Evolutionary conservation across 2,329 filamentous ascomycete genomes (phyloP), one percentile per base, ranked within the genome.

Genomic region (Huntiella bhutanensis): DNA sequence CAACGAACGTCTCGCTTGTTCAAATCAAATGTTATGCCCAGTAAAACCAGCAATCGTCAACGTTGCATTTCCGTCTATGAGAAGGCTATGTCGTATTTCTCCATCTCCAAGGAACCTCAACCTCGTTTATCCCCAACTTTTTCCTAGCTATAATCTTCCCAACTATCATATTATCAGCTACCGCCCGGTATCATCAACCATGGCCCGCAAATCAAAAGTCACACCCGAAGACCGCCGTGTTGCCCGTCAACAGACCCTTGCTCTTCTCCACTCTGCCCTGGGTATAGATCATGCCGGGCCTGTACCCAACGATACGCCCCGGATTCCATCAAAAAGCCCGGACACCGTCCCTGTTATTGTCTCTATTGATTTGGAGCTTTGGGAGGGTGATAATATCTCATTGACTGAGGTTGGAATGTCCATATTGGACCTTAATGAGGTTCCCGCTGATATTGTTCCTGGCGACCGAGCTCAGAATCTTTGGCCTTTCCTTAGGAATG

Each of bases 361-460:
- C 49, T 76, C 73, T 51, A 67, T 96, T 39, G 91, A 98, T 54
- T 65, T 91, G 32, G 91, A 98, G 60, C 77, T 80, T 1, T 83
- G 78, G 49, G 91, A 98, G 59, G 62, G 63, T 16, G 66, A 73
- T 39, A 71, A 75, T 10, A 64, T 68, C 33, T 65, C 73, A 10
- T 70, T 96, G 49, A 93, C 87, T 0, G 91, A 98, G 59, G 69
- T 98, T 35, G 91, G 91, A 1, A 67, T 98, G 36, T 79, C 84
- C 1, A 77, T 79, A 2, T 66, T 96, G 0, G 86, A 96, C 57
- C 86, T 81, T 1, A 15, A 32, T 4, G 54, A 60, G 4, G 60
- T 70, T 34, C 57, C 85, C 16, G 54, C 61, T 1, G 62, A 59
- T 5, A 51, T 76, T 1, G 55, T 72, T 0, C 81, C 82, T 2